A percentile compares a stretch with the other conserved stretches of the same genome.
Conservation (phyloP, 768 basidiomycete genomes). For the Tricholoma terreum region DNA sequence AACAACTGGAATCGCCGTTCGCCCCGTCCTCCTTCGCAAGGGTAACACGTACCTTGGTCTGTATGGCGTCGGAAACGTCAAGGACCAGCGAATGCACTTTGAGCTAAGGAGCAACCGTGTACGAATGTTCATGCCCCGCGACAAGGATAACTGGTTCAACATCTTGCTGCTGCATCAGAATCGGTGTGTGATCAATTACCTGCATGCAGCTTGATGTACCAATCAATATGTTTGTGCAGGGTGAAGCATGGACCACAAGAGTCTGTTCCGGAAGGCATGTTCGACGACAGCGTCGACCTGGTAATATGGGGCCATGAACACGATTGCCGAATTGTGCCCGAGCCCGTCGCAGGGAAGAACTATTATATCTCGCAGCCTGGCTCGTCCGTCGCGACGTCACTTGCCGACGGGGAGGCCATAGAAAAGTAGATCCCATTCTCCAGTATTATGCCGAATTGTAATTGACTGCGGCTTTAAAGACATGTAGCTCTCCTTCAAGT, state of each 20-base stretch:
- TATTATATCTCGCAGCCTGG: constrained; percentile 96
- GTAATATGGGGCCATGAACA: constrained; percentile 99
- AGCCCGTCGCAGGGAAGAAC: constrained; percentile 84
- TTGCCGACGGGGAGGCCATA: constrained; percentile 89
- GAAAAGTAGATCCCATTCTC: constrained; percentile 63
- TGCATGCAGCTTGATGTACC: neutral
- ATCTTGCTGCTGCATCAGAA: constrained; percentile 94
- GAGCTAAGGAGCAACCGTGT: constrained; percentile 93
- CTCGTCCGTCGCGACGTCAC: constrained; percentile 89
- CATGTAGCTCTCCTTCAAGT: constrained; percentile 90
- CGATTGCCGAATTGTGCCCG: constrained; percentile 90
- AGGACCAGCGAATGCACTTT: constrained; percentile 95
- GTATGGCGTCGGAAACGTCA: constrained; percentile 96
- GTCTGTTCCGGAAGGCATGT: constrained; percentile 94
- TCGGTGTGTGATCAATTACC: constrained; percentile 49
- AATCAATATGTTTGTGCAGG: constrained; percentile 35
- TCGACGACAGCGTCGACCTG: constrained; percentile 90
- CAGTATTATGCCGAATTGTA: too few species aligned
- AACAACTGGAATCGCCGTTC: constrained; percentile 76
- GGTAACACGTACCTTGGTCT: constrained; percentile 85
- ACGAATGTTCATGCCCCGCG: constrained; percentile 92
- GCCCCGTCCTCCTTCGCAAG: constrained; percentile 88
- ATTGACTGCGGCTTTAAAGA: constrained; percentile 37
- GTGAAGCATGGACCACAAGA: constrained; percentile 95
- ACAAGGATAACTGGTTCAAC: constrained; percentile 95